Percentiles rank a stretch among this genome's conserved stretches.
phyloP scores from a whole-genome alignment of 176 grass and related monocot genomes.

The Otatea glauca region DNA sequence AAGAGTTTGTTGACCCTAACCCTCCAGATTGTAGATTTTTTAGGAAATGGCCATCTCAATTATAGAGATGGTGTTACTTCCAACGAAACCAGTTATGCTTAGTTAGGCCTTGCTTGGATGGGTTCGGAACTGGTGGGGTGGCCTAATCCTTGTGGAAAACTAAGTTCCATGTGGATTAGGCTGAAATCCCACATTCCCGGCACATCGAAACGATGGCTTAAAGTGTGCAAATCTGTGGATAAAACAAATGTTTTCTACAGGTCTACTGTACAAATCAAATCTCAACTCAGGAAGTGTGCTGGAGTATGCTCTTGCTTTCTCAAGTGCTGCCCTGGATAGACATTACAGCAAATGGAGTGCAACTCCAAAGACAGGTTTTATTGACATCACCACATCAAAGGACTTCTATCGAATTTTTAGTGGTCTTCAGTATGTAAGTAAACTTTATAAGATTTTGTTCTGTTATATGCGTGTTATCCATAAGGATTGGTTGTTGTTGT shows the following conservation, averaged over 20 bases:
- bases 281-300: constrained; percentile 84
- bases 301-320: constrained; percentile 98
- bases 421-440: constrained; percentile 91
- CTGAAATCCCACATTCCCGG: constrained; percentile 1
- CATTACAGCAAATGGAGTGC: constrained; percentile 99
- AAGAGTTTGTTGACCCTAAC: constrained; percentile 9
- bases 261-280: constrained; percentile 88
- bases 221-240: neutral
- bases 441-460: constrained; percentile 8
- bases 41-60: constrained; percentile 11
- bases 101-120: constrained; percentile 35
- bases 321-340: constrained; percentile 93
- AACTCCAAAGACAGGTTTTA: constrained; percentile 94
- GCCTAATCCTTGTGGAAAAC: constrained; percentile 33
- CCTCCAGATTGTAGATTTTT: neutral
- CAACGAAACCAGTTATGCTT: constrained; percentile 15
- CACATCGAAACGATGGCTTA: neutral
- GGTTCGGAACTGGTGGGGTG: neutral
- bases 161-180: constrained; percentile 21
- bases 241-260: constrained; percentile 43
- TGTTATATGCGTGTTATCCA: constrained; percentile 2
- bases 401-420: constrained; percentile 98
- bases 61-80: constrained; percentile 12
- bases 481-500: neutral
- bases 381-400: constrained; percentile 96